Evolutionary conservation across 306 rosid species (phyloP).

Genomic region (Echinosophora koreensis): DNA sequence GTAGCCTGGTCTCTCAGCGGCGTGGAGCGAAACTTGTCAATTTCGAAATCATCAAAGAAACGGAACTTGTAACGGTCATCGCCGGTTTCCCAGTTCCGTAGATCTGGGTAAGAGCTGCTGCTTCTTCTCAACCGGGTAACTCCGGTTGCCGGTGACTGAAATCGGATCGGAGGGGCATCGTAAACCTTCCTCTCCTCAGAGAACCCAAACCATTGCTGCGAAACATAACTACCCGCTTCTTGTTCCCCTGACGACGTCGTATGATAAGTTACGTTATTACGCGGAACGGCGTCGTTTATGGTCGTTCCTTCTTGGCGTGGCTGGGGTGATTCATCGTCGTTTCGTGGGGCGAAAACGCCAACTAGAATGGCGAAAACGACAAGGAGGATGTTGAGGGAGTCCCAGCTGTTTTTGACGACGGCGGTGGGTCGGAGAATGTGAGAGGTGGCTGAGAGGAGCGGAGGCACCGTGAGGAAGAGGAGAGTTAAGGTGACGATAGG

Average conservation of each 20-base stretch:
- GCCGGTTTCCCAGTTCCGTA: constrained; percentile 63
- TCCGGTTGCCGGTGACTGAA: constrained; percentile 45
- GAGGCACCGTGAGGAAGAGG: constrained; percentile 69
- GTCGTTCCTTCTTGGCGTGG: not conserved
- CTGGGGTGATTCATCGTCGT: constrained; percentile 58
- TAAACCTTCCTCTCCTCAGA: constrained; percentile 46
- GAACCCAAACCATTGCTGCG: constrained; percentile 61
- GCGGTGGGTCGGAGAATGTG: constrained; percentile 59
- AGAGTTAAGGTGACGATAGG: constrained; percentile 61
- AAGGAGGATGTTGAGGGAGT: constrained; percentile 73
- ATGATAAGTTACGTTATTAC: constrained; percentile 4
- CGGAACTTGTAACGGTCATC: constrained; percentile 59
- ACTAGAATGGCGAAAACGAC: constrained; percentile 74
- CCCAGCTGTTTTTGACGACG: constrained; percentile 79
- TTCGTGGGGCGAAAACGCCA: constrained; percentile 67
- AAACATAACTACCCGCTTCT: constrained; percentile 25
- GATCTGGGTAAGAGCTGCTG: constrained; percentile 93
- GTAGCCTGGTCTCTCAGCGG: constrained; percentile 27
- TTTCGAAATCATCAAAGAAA: constrained; percentile 76
- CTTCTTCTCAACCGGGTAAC: constrained; percentile 61
- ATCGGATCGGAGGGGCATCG: constrained; percentile 19
- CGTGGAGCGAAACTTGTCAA: constrained; percentile 57
- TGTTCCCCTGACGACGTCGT: not conserved
- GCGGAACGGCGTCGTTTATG: not conserved
- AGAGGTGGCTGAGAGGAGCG: constrained; percentile 64